These are phyloP conservation scores for Leishmania mexicana DNA, from an alignment of 208 protist genomes.

Conservation along the genomic window DNA sequence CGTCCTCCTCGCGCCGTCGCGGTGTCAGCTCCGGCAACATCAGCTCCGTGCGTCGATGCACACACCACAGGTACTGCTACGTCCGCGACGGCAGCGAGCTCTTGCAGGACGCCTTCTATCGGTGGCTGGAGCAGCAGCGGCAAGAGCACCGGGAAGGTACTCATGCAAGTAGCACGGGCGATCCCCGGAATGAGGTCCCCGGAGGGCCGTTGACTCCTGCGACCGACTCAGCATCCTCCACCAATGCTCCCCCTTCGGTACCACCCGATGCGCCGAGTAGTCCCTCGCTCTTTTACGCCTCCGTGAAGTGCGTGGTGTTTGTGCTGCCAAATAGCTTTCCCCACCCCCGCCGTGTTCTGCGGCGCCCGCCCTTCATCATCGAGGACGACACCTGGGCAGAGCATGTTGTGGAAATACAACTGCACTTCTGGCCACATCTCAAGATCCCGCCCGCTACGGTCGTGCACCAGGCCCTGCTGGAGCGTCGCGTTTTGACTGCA, in stretches of 20 bases:
- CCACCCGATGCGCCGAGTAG: slow-evolving; percentile 2
- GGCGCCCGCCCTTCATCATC: slow-evolving; percentile 71
- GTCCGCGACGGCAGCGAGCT: slow-evolving; percentile 66
- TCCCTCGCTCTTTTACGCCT: slow-evolving; percentile 71
- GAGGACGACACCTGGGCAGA: slow-evolving; percentile 87
- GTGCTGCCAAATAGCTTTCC: slow-evolving; percentile 75
- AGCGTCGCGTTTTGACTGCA: slow-evolving; percentile 28
- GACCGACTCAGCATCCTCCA: not conserved
- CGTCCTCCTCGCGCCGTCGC: slow-evolving; percentile 1
- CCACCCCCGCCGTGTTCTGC: slow-evolving; percentile 55
- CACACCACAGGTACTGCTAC: slow-evolving; percentile 80
- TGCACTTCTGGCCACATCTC: slow-evolving; percentile 66
- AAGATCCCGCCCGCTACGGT: slow-evolving; percentile 57
- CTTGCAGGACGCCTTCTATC: slow-evolving; percentile 66
- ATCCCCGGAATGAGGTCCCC: not conserved
- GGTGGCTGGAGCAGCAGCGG: slow-evolving; percentile 41
- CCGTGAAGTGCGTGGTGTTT: slow-evolving; percentile 76
- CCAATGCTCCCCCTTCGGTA: not conserved
- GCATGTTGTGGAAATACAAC: slow-evolving; percentile 74
- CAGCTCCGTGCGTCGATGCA: slow-evolving; percentile 51
- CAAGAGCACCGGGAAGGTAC: not conserved
- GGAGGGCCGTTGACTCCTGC: not conserved
- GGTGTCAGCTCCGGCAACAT: slow-evolving; percentile 32
- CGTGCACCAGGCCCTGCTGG: slow-evolving; percentile 56
- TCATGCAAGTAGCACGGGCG: not conserved